These are phyloP conservation scores for Alisma plantagoaquatica DNA, from an alignment of 106 monocot species.

Conservation along the genomic window DNA sequence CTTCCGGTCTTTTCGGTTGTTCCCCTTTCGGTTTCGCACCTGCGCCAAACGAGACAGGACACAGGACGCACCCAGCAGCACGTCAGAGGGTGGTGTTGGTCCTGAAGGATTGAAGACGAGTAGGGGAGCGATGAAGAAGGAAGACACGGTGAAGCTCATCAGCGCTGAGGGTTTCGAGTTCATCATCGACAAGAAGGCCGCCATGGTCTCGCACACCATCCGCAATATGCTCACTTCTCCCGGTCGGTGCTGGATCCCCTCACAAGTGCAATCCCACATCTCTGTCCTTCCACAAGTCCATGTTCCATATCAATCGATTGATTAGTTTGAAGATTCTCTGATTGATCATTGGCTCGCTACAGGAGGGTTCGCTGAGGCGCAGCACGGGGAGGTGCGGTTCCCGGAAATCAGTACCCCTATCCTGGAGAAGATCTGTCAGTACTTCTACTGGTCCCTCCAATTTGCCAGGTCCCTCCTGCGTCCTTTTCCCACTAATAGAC, in stretches of 20 bases:
- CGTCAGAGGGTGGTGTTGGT: too few species aligned
- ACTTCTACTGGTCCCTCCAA: conserved; percentile 76
- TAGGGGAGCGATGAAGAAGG: conserved; percentile 31
- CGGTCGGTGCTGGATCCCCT: conserved; percentile 23
- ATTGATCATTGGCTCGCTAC: too few species aligned
- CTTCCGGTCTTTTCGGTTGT: too few species aligned
- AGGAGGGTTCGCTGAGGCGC: conserved; percentile 57
- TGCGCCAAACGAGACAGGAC: too few species aligned
- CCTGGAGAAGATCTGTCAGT: conserved; percentile 79
- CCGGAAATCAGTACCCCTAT: conserved; percentile 61
- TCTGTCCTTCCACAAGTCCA: background rate
- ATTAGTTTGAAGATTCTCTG: too few species aligned
- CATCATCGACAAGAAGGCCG: conserved; percentile 66
- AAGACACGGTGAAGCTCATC: conserved; percentile 68
- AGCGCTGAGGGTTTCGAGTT: conserved; percentile 93
- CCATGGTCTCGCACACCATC: conserved; percentile 84
- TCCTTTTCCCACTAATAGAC: too few species aligned
- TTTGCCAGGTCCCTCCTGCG: conserved; percentile 30
- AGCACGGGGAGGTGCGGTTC: conserved; percentile 57
- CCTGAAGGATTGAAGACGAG: too few species aligned
- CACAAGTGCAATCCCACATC: too few species aligned
- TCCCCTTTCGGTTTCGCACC: too few species aligned
- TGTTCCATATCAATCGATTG: too few species aligned
- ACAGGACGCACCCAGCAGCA: too few species aligned
- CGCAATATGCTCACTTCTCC: conserved; percentile 91